phyloP scores from a whole-genome alignment of 2,329 filamentous ascomycete species.

The Acephala macrosclerotiorum region DNA sequence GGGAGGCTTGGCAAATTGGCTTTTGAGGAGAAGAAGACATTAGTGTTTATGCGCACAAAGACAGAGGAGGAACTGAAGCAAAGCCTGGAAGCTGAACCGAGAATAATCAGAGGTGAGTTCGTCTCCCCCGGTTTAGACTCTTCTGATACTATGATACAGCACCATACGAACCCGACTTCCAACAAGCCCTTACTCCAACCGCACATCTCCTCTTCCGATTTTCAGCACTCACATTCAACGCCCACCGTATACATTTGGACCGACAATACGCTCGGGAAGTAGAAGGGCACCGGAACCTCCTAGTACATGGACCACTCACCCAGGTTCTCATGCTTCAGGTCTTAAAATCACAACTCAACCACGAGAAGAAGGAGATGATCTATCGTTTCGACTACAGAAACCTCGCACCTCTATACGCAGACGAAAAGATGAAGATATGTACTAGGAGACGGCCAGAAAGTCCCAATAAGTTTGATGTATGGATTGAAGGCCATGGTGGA shows the following conservation, averaged over 20 bases:
- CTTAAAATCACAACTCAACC: conserved; percentile 57
- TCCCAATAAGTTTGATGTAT: conserved; percentile 62
- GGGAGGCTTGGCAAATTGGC: conserved; percentile 29
- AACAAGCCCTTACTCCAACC: conserved; percentile 69
- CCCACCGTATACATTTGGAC: conserved; percentile 90
- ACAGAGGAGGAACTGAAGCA: conserved; percentile 25
- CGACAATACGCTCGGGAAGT: conserved; percentile 69
- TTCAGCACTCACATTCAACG: conserved; percentile 90
- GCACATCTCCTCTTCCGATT: conserved; percentile 84
- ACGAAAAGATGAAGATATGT: conserved; percentile 75
- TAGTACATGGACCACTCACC: conserved; percentile 88
- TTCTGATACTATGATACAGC: conserved; percentile 30
- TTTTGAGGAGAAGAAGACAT: conserved; percentile 64
- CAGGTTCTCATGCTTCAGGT: conserved; percentile 79
- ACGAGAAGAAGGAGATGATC: conserved; percentile 50
- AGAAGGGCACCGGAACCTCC: conserved; percentile 77
- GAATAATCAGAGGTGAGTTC: conserved; percentile 38
- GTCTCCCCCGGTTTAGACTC: conserved; percentile 19
- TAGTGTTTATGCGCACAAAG: conserved; percentile 67
- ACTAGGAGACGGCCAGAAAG: conserved; percentile 55
- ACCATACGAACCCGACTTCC: conserved; percentile 54
- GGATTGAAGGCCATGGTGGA: conserved; percentile 68
- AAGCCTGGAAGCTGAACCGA: conserved; percentile 29
- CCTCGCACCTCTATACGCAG: conserved; percentile 79
- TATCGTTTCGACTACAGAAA: conserved; percentile 78